Conservation (phyloP, 495 filamentous ascomycete species). For the Ramalina intermedia region DNA sequence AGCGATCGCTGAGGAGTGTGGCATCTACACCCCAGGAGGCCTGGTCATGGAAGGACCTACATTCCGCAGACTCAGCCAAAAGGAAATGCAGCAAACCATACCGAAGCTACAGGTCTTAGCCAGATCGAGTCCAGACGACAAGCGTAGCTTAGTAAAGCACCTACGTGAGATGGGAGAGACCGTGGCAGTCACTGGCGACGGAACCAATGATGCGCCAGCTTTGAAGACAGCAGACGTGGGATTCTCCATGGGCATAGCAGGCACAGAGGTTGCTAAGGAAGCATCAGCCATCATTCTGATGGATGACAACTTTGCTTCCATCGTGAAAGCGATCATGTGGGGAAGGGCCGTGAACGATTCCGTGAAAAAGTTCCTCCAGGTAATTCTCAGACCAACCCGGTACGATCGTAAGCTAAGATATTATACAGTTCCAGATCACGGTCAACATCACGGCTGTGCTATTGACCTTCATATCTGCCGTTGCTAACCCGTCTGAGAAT, state of each 20-base stretch:
- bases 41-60: conserved; percentile 70
- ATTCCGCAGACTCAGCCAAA: conserved; percentile 55
- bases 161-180: conserved; percentile 79
- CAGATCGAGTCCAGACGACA: conserved; percentile 73
- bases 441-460: conserved; percentile 81
- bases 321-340: conserved; percentile 79
- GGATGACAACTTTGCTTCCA: conserved; percentile 87
- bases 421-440: conserved; percentile 72
- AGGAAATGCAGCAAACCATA: conserved; percentile 54
- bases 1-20: conserved; percentile 72
- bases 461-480: conserved; percentile 72
- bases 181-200: conserved; percentile 87
- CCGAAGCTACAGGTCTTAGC: conserved; percentile 73
- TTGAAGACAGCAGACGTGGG: conserved; percentile 79
- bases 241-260: conserved; percentile 83
- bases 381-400: conserved; percentile 10
- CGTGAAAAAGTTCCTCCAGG: conserved; percentile 80
- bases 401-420: conserved; percentile 3
- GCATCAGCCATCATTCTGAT: conserved; percentile 88
- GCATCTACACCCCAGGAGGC: conserved; percentile 61
- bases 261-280: conserved; percentile 86
- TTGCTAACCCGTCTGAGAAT: conserved; percentile 45
- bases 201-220: conserved; percentile 83
- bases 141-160: conserved; percentile 61
- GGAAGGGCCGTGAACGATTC: conserved; percentile 79